Base-by-base conservation (phyloP, 2,329 filamentous ascomycete genomes). In the Thelonectria rubi region DNA sequence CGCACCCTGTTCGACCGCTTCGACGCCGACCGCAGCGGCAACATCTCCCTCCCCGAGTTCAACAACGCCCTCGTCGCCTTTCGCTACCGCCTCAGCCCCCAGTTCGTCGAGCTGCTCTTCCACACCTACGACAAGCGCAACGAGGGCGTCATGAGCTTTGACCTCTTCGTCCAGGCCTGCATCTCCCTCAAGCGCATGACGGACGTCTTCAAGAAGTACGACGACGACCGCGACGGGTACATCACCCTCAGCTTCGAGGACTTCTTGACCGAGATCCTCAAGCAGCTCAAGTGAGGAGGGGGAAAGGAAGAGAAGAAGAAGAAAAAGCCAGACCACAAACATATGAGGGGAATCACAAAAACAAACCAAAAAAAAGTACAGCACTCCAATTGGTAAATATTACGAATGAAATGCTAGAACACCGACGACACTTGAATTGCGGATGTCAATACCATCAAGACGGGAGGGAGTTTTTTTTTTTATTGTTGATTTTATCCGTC, bases 131-230 rank as follows among this genome's bases (percentile, higher is more conserved):
- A 97, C 77, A 93, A 91, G 82, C 84, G 86, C 65, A 80, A 81
- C 67, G 84, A 87, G 73, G 89, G 89, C 39, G 84, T 85, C 70
- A 92, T 93, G 86, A 92, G 90, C 79, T 99, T 99, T 74, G 95
- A 99, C 80, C 79, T 99, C 53, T 99, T 99, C 73, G 95, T 99
- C 63, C 95, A 99, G 83, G 93, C 93, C 54, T 98, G 95, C 78
- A 98, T 99, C 75, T 93, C 89, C 71, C 83, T 99, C 72, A 97
- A 98, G 86, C 87, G 95, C 70, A 98, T 99, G 94, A 99, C 95
- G 62, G 95, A 99, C 77, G 93, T 97, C 26, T 99, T 99, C 77
- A 99, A 99, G 84, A 94, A 94, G 79, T 99, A 98, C 77, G 95
- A 99, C 71, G 92, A 97, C 72, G 95, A 99, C 77, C 87, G 95